A percentile compares a stretch with the other conserved stretches of the same genome.
phyloP scores from a whole-genome alignment of 2,329 filamentous ascomycete genomes.

The Apiospora marii region DNA sequence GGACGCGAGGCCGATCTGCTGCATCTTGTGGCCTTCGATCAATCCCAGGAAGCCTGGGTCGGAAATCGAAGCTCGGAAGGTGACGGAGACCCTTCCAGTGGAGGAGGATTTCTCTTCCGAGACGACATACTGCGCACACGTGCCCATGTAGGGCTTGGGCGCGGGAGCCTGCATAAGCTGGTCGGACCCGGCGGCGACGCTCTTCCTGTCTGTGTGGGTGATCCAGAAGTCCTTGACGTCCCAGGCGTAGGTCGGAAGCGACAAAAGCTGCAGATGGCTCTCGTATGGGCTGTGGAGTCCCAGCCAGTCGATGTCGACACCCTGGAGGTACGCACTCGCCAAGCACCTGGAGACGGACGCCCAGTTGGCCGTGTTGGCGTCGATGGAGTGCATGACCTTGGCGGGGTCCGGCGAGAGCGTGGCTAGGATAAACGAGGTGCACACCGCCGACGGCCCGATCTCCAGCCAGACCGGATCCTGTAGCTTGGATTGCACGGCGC shows the following conservation, averaged over 20 bases:
- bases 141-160: too few species aligned
- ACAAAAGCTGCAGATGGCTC: not conserved
- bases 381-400: conserved; percentile 20
- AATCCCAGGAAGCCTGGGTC: not conserved
- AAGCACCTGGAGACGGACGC: conserved; percentile 55
- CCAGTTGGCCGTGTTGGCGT: conserved; percentile 23
- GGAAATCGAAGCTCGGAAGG: not conserved
- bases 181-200: not conserved
- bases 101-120: not conserved
- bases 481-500: not conserved
- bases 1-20: not conserved
- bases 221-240: conserved; percentile 5
- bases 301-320: conserved; percentile 55
- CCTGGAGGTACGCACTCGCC: conserved; percentile 55
- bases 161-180: too few species aligned
- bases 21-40: not conserved
- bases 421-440: conserved; percentile 31
- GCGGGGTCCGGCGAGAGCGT: conserved; percentile 22
- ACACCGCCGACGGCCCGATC: conserved; percentile 32
- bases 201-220: not conserved
- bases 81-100: not conserved
- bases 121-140: not conserved
- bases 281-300: conserved; percentile 64
- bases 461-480: conserved; percentile 35
- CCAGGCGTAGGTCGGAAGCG: not conserved